Evolutionary conservation across 2,329 filamentous ascomycete genomes (phyloP).

Genomic region (Beauveria medogensis): DNA sequence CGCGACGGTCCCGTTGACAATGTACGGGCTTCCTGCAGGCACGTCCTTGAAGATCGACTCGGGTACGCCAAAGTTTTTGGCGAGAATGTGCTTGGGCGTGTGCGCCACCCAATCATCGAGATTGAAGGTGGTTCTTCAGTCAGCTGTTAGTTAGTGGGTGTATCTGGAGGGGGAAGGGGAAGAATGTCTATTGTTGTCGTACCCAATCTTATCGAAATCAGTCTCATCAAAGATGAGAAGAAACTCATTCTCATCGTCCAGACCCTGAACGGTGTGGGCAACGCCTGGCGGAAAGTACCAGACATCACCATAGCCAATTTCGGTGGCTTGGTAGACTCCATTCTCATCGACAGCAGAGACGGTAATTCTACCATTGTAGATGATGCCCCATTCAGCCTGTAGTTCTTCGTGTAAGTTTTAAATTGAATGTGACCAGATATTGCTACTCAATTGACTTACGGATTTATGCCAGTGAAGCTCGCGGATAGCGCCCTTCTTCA

Average conservation of each 20-base stretch:
- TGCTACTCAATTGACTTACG: slow-evolving; percentile 32
- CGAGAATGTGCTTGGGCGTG: slow-evolving; percentile 53
- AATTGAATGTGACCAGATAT: neutral
- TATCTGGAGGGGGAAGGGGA: neutral
- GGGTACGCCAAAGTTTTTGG: slow-evolving; percentile 61
- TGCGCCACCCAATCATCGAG: slow-evolving; percentile 63
- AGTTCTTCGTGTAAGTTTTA: neutral
- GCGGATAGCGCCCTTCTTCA: slow-evolving; percentile 56
- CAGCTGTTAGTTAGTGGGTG: slow-evolving; percentile 2
- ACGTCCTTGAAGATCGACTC: slow-evolving; percentile 51
- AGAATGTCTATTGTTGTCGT: slow-evolving; percentile 14
- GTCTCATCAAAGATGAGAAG: slow-evolving; percentile 59
- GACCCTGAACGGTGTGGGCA: slow-evolving; percentile 55
- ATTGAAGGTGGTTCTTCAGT: slow-evolving; percentile 56
- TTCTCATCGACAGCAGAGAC: slow-evolving; percentile 56
- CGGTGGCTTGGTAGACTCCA: slow-evolving; percentile 46
- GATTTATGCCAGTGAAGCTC: slow-evolving; percentile 62
- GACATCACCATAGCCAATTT: slow-evolving; percentile 53
- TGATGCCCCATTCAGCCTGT: slow-evolving; percentile 59
- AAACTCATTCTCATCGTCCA: slow-evolving; percentile 60
- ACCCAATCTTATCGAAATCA: slow-evolving; percentile 56
- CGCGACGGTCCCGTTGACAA: slow-evolving; percentile 47
- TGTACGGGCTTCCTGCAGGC: slow-evolving; percentile 52
- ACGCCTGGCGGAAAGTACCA: slow-evolving; percentile 63
- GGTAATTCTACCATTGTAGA: slow-evolving; percentile 49